Evolutionary conservation across 139 green algal genomes (phyloP).

Genomic region (Edaphochlamys debaryana): DNA sequence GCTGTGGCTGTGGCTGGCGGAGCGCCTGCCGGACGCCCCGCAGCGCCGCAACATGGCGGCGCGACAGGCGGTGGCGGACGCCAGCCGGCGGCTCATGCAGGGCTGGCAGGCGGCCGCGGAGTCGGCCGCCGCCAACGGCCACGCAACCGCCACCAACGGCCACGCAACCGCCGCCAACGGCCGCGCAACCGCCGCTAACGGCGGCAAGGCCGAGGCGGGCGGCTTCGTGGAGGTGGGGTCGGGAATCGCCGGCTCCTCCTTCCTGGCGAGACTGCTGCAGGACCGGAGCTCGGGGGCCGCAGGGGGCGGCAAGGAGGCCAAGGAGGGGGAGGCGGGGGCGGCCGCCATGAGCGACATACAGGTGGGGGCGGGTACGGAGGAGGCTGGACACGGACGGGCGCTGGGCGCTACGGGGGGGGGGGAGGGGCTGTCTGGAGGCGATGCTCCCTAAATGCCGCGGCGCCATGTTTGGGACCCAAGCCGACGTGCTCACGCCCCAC

Average conservation of each 20-base stretch:
- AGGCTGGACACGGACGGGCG: too few species aligned
- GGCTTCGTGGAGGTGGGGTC: not conserved
- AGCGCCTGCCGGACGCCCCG: not conserved
- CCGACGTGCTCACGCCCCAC: too few species aligned
- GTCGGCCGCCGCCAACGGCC: not conserved
- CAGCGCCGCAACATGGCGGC: not conserved
- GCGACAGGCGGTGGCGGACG: not conserved
- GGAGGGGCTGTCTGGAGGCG: too few species aligned
- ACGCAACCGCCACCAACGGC: not conserved
- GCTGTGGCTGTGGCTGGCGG: not conserved
- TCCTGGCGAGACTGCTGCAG: not conserved
- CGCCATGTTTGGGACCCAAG: too few species aligned
- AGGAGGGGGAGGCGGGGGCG: not conserved
- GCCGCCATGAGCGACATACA: not conserved
- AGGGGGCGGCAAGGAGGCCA: not conserved
- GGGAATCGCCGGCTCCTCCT: not conserved
- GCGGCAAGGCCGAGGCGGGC: not conserved
- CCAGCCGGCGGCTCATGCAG: not conserved
- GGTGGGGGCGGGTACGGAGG: not conserved
- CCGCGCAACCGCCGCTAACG: not conserved
- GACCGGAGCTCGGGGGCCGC: not conserved
- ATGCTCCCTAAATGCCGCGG: too few species aligned
- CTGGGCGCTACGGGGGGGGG: too few species aligned
- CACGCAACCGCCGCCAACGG: not conserved
- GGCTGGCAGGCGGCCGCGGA: not conserved